These are phyloP conservation scores for Thozetella sp. DNA, from an alignment of 495 filamentous ascomycete genomes.

Conservation along the genomic window DNA sequence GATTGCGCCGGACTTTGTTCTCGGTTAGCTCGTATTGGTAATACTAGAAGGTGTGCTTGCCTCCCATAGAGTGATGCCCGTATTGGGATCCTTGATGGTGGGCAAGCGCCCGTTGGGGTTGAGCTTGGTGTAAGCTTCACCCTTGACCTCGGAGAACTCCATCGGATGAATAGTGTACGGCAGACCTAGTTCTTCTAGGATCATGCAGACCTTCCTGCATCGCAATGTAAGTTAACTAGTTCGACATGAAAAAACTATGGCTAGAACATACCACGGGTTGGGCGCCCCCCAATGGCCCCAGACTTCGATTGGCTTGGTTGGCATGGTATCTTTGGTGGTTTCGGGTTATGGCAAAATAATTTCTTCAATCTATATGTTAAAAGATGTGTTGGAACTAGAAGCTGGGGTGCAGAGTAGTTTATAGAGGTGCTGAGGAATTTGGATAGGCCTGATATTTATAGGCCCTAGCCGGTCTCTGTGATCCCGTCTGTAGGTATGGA, in stretches of 20 bases:
- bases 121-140: slow-evolving; percentile 28
- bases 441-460: no score
- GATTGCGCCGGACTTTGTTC: slow-evolving; percentile 67
- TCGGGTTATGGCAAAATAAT: no score
- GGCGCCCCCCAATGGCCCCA: not conserved
- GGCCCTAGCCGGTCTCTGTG: no score
- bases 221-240: not conserved
- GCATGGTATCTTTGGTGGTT: not conserved
- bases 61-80: slow-evolving; percentile 38
- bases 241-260: no score
- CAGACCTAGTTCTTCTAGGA: slow-evolving; percentile 62
- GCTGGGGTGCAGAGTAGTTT: no score
- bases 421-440: no score
- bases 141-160: slow-evolving; percentile 53
- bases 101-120: slow-evolving; percentile 43
- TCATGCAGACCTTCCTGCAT: slow-evolving; percentile 16
- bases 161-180: slow-evolving; percentile 44
- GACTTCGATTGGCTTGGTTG: not conserved
- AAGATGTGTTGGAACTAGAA: no score
- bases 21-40: slow-evolving; percentile 55
- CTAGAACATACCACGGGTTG: not conserved
- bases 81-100: slow-evolving; percentile 44
- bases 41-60: slow-evolving; percentile 6
- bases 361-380: no score
- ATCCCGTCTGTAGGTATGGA: no score